Percentiles rank a stretch among this genome's conserved stretches.
These are phyloP conservation scores for Digitaria exilis DNA, from an alignment of 202 grass and related monocot genomes.

Conservation along the genomic window DNA sequence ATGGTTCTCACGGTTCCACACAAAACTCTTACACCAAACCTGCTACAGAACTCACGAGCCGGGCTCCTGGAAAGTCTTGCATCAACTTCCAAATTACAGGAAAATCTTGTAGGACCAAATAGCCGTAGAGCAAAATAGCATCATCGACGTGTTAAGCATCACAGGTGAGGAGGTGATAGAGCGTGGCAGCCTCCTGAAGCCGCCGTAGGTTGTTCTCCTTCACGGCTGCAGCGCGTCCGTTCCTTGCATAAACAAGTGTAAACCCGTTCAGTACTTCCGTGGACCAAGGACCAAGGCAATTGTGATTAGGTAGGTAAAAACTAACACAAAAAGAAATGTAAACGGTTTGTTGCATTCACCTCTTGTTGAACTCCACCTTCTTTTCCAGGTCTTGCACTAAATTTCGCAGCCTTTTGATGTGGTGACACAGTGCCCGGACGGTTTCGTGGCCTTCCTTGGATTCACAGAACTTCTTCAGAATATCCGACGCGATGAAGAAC, in stretches of 20 bases:
- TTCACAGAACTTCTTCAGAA: slow-evolving; percentile 58
- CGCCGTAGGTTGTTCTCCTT: slow-evolving; percentile 42
- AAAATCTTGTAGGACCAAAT: not conserved
- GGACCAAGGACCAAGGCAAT: not conserved
- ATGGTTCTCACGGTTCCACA: not conserved
- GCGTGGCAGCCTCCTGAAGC: slow-evolving; percentile 33
- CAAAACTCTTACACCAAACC: not conserved
- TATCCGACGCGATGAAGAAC: slow-evolving; percentile 57
- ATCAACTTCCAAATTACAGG: not conserved
- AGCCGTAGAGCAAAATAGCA: not conserved
- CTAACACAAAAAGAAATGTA: not conserved
- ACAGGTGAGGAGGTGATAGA: slow-evolving; percentile 34
- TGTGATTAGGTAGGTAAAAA: not conserved
- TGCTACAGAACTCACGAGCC: not conserved
- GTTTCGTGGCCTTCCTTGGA: slow-evolving; percentile 44
- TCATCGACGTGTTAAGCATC: not conserved
- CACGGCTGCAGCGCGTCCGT: slow-evolving; percentile 15
- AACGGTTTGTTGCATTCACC: slow-evolving; percentile 37
- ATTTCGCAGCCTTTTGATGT: slow-evolving; percentile 48
- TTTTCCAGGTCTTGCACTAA: slow-evolving; percentile 55
- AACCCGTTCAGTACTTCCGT: not conserved
- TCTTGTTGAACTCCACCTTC: slow-evolving; percentile 62
- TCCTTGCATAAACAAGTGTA: slow-evolving; percentile 41
- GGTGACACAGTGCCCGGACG: not conserved
- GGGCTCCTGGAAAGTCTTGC: not conserved